Base-by-base conservation (phyloP, 2,329 filamentous ascomycete species). In the Ceratocystis ficicola region DNA sequence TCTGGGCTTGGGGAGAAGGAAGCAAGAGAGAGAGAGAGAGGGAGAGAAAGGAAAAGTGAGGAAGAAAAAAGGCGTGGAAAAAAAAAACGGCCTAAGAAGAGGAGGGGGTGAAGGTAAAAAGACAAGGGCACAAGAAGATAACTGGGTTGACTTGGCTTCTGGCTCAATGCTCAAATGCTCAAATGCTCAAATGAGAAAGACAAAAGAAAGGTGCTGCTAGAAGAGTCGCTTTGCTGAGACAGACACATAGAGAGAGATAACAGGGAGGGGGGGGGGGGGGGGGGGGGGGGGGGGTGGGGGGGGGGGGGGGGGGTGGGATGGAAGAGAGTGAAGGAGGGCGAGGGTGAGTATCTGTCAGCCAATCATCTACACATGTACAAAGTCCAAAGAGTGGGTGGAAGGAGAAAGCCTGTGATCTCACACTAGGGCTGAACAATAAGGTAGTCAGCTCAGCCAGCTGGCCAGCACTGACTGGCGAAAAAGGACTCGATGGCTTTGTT, bases 121-220 rank as follows among this genome's bases (percentile, higher is more conserved):
- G 25, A 59, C 52, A 17, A 59, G 52, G 52, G 52, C 28, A 32
- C 52, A 30, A 36, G 52, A n/a, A 59, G 52, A 30, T 10, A 17
- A 59, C 25, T 59, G 4, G 25, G 52, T 30, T 59, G 25, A 36
- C 17, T 55, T 32, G 28, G 52, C 36, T 41, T 41, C 36, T 32
- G 28, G 20, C 6, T 59, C 20, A 59, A 59, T 59, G 52, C 52
- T 59, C 52, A 59, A 59, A 59, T 17, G 52, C 52, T 59, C 52
- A 59, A 32, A 32, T 20, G 22, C 22, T 25, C 22, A 25, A 32
- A 25, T 8, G 7, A 32, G 36, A 59, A 17, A 32, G 28, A 12
- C 6, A 36, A 7, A 32, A 22, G 52, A 30, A 32, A 36, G 52
- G 28, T 32, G 17, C 28, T 32, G 17, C 28, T 3, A 30, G 3